Base-by-base conservation (phyloP, 2,329 filamentous ascomycete species). In the Trichoderma hamatum region DNA sequence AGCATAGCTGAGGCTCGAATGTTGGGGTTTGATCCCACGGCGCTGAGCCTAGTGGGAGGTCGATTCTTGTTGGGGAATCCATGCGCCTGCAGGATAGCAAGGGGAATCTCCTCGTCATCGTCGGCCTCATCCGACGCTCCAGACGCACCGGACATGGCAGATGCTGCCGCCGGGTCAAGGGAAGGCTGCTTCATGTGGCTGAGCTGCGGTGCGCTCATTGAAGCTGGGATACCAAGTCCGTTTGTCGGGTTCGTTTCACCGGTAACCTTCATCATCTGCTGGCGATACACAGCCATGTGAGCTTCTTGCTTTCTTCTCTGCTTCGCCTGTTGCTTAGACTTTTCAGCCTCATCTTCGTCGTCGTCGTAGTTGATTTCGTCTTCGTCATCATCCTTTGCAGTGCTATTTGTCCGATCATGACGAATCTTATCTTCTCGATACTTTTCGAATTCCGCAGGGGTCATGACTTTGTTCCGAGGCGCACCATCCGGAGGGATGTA, bases 261-360 rank as follows among this genome's bases (percentile, higher is more conserved):
- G 0, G 93, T 96, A 34, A 96, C 91, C 80, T 97, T 97, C 92
- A 95, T 97, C 94, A 97, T 97, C 80, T 96, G 92, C 78, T 97
- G 94, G 69, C 94, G 88, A 78, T 97, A 97, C 1, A 97, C 90
- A 1, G 93, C 87, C 84, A 97, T 90, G 77, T 96, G 93, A 14
- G 94, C 94, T 79, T 97, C 93, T 77, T 97, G 94, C 83, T 94
- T 96, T 75, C 89, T 88, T 72, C 94, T 86, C 77, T 96, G 92
- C 77, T 90, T 92, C 21, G 90, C 88, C 58, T 91, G 85, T 76
- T 92, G 86, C 76, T 85, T 90, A 32, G 89, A 88, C 75, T 92
- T 92, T 75, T 96, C 93, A 0, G 85, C 78, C 72, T 96, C 93
- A 73, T 96, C 93, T 52, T 94, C 91, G 56, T 93, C 90, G 56